Conservation (phyloP, 306 rosid species). For the Inga oerstediana region DNA sequence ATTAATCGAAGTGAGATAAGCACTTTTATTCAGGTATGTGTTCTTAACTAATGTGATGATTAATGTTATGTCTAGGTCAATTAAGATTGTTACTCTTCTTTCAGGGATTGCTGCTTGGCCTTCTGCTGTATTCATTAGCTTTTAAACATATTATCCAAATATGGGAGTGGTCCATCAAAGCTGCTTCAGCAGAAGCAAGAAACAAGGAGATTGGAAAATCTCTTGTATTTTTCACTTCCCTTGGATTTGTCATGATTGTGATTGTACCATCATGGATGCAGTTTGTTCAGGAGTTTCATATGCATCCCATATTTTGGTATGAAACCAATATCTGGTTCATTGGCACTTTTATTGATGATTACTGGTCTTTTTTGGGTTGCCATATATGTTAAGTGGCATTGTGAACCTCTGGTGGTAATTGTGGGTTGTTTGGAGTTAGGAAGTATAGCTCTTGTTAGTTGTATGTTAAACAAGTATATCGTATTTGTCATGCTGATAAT, state of each 20-base stretch:
- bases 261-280: conserved; percentile 81
- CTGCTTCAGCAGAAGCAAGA: conserved; percentile 47
- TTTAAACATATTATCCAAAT: conserved; percentile 61
- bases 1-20: conserved; percentile 75
- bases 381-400: conserved; percentile 6
- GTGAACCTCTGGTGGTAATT: not conserved
- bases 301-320: conserved; percentile 86
- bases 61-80: conserved; percentile 32
- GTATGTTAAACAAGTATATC: conserved; percentile 10
- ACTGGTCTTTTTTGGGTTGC: conserved; percentile 21
- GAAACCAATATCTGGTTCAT: conserved; percentile 24
- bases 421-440: conserved; percentile 29
- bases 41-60: conserved; percentile 34
- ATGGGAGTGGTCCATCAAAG: conserved; percentile 59
- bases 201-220: conserved; percentile 61
- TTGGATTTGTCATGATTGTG: conserved; percentile 68
- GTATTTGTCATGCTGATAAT: conserved; percentile 10
- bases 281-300: conserved; percentile 72
- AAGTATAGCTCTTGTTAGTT: conserved; percentile 18
- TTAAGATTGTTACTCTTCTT: conserved; percentile 40
- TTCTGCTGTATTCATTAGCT: conserved; percentile 72
- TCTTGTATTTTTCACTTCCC: conserved; percentile 58
- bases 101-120: conserved; percentile 94
- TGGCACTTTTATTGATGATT: conserved; percentile 27
- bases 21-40: conserved; percentile 78